Evolutionary conservation across 2,329 filamentous ascomycete species (phyloP).

Genomic region (Fusarium bulbicola): DNA sequence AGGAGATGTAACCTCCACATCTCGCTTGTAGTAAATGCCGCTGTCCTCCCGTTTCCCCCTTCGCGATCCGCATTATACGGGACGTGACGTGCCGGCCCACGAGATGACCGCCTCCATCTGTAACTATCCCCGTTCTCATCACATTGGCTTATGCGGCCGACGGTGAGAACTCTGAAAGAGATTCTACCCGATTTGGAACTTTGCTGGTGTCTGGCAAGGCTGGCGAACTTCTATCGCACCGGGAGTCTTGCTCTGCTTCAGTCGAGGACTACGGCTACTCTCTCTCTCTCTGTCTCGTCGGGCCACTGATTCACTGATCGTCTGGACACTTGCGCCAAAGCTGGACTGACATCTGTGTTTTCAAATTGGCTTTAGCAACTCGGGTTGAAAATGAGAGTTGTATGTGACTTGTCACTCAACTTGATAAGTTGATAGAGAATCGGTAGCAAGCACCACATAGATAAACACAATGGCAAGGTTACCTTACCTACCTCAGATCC

Average conservation of each 20-base stretch:
- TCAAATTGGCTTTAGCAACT: not conserved
- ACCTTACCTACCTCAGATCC: not conserved
- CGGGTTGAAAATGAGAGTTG: not conserved
- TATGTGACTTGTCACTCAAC: not conserved
- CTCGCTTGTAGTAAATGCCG: slow-evolving; percentile 22
- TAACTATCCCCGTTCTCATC: not conserved
- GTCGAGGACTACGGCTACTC: not conserved
- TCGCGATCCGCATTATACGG: slow-evolving; percentile 7
- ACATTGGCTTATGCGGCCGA: not conserved
- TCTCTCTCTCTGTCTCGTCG: not conserved
- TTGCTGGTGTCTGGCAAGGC: no score
- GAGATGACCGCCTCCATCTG: slow-evolving; percentile 3
- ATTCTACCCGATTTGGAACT: no score
- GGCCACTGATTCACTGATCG: not conserved
- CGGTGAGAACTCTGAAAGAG: not conserved
- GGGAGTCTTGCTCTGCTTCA: not conserved
- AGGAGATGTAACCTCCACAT: not conserved
- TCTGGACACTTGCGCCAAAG: no score
- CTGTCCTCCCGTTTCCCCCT: slow-evolving; percentile 9
- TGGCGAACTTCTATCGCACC: not conserved
- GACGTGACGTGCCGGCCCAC: slow-evolving; percentile 9
- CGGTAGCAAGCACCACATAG: not conserved
- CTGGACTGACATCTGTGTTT: not conserved
- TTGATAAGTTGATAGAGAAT: not conserved
- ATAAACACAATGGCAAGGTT: not conserved